Conservation (phyloP, 345 rosid species). For the Leavenworthia alabamica region DNA sequence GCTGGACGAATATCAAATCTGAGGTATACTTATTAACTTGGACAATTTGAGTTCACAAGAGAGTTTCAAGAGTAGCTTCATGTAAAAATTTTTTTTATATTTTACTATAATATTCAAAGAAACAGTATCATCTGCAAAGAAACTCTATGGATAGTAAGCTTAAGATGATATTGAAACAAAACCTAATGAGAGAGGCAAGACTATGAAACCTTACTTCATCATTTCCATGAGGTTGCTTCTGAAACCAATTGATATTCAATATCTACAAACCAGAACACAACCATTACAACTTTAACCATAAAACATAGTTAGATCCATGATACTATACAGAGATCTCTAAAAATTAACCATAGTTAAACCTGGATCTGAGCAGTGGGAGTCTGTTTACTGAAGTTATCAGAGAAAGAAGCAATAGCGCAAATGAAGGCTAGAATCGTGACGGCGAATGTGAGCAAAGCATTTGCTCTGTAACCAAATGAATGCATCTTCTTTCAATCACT, state of each 20-base stretch:
- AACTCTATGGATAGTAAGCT: background rate
- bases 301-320: background rate
- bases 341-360: conserved; percentile 33
- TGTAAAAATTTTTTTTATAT: background rate
- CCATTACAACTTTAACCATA: background rate
- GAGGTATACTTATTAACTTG: background rate
- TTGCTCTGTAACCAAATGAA: conserved; percentile 78
- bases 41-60: background rate
- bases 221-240: conserved; percentile 83
- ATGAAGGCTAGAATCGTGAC: conserved; percentile 73
- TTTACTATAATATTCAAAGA: background rate
- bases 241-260: conserved; percentile 86
- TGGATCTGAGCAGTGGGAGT: conserved; percentile 75
- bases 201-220: conserved; percentile 56
- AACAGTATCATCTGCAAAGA: background rate
- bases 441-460: conserved; percentile 76
- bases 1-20: background rate
- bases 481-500: conserved; percentile 42
- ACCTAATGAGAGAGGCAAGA: background rate
- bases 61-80: conserved; percentile 8
- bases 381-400: conserved; percentile 77
- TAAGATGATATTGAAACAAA: background rate
- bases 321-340: background rate
- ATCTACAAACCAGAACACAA: conserved; percentile 40
- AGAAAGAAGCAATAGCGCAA: conserved; percentile 74